Base-by-base conservation (phyloP, 768 basidiomycete genomes). In the Cystobasidium ongulense region DNA sequence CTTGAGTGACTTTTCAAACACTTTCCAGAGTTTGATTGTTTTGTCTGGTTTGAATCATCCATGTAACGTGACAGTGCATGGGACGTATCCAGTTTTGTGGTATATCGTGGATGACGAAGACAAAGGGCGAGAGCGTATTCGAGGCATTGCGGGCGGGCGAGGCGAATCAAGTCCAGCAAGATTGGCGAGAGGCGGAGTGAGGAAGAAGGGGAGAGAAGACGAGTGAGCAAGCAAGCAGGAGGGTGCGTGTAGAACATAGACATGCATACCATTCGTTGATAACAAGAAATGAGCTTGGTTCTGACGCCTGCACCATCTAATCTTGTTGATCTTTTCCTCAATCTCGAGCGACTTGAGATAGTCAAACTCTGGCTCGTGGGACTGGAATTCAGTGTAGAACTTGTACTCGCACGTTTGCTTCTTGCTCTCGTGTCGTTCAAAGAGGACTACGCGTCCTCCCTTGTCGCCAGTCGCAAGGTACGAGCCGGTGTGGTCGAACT, bases 331-430 rank as follows among this genome's bases (percentile, higher is more conserved):
- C 89, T 99, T 99, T 86, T 99, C 96, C 83, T 99, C 96, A 82
- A 99, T 99, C 86, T 99, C 96, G 78, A 99, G 85, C 27, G 92
- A 96, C 86, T 99, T 99, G 80, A 99, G 88, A 82, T 99, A 99
- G 84, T 99, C 96, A 82, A 99, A 99, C 82, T 99, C 96, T 70
- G 96, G 96, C 82, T 99, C 96, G 82, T 99, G 96, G 57, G 92
- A 94, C 85, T 99, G 96, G 81, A 98, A 96, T 83, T 99, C 96
- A 64, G 96, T 99, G 82, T 98, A 98, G 83, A 99, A 99, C 83
- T 97, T 98, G 88, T 99, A 99, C 84, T 99, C 96, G 84, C 96
- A 99, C 76, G 93, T 92, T 82, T 96, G 97, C 90, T 99, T 98
- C 92, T 96, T 79, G 86, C 88, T 87, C 85, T 98, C 95, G 84